Evolutionary conservation across 495 filamentous ascomycete species (phyloP).

Genomic region (Aspergillus ostianus): DNA sequence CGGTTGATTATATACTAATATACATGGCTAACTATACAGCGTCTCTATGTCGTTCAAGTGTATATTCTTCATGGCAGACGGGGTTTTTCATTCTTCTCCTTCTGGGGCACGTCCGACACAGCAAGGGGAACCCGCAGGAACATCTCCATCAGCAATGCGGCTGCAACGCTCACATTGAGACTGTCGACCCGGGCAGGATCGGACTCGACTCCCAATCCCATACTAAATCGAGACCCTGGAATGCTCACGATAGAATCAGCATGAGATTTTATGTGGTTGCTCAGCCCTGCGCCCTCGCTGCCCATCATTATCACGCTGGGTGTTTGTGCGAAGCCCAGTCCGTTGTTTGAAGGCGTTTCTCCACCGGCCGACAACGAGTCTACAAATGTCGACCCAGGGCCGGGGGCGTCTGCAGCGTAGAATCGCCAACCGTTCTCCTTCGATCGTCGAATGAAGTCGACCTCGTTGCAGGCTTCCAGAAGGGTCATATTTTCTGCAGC

Average conservation of each 20-base stretch:
- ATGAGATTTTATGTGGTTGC: slow-evolving; percentile 54
- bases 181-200: slow-evolving; percentile 61
- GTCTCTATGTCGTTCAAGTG: neutral
- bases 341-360: slow-evolving; percentile 1
- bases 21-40: neutral
- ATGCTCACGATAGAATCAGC: slow-evolving; percentile 63
- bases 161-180: slow-evolving; percentile 87
- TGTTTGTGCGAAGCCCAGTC: slow-evolving; percentile 39
- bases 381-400: slow-evolving; percentile 27
- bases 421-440: slow-evolving; percentile 75
- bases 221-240: slow-evolving; percentile 38
- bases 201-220: slow-evolving; percentile 28
- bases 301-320: slow-evolving; percentile 82
- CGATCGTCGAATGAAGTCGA: slow-evolving; percentile 65
- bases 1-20: neutral
- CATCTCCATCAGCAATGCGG: slow-evolving; percentile 66
- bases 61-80: neutral
- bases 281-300: slow-evolving; percentile 75
- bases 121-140: slow-evolving; percentile 57
- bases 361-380: slow-evolving; percentile 14
- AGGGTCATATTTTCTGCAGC: slow-evolving; percentile 76
- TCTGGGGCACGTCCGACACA: slow-evolving; percentile 22
- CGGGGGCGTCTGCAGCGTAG: slow-evolving; percentile 71
- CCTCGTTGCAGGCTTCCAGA: slow-evolving; percentile 61
- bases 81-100: neutral